Evolutionary conservation across 139 green algal species (phyloP), one percentile per base, ranked within the genome.

Genomic region (Chlorella ohadii): DNA sequence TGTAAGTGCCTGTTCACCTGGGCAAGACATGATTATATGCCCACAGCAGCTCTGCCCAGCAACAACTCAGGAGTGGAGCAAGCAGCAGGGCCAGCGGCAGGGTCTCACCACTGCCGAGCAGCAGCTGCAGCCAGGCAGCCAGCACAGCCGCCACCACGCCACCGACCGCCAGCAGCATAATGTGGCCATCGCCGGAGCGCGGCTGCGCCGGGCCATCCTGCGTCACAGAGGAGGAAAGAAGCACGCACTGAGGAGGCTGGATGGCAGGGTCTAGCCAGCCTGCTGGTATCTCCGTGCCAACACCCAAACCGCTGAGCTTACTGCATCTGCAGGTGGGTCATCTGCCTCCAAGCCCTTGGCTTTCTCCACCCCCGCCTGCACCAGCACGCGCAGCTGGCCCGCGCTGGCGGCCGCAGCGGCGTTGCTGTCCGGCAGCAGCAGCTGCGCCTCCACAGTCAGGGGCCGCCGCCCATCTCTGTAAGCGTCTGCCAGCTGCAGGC

Each of bases 51-150:
- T 20, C 11, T 55, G 44, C 11, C 7, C 44, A 11, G 44, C 44
- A 55, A 11, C n/a, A n/a, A n/a, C 44, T 51, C 44, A 51, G 44
- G 7, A 51, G 44, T 51, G 6, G 7, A 51, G 44, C 44, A 51
- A 22, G 51, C 51, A 59, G 51, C 51, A 59, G 12, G 22, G 3
- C 11, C 51, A 59, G 51, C 12, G 6, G 44, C 51, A 19, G 51
- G 19, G 15, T 59, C 44, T 41, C 44, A 41, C 44, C 44, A 23
- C 28, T 28, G 31, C 72, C 23, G 28, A 33, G 44, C 28, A 78
- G 20, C 13, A 78, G 72, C 72, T 78, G 72, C 28, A 78, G 31
- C 72, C 72, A 78, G 13, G 72, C 72, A 2, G 72, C 41, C 2
- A 33, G 22, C 72, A 78, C 72, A 1, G 72, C 72, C 11, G 36